A percentile compares a stretch with the other conserved stretches of the same genome.
Conservation (phyloP, 179 eudicot genomes). For the Sideroxylon spinosum region DNA sequence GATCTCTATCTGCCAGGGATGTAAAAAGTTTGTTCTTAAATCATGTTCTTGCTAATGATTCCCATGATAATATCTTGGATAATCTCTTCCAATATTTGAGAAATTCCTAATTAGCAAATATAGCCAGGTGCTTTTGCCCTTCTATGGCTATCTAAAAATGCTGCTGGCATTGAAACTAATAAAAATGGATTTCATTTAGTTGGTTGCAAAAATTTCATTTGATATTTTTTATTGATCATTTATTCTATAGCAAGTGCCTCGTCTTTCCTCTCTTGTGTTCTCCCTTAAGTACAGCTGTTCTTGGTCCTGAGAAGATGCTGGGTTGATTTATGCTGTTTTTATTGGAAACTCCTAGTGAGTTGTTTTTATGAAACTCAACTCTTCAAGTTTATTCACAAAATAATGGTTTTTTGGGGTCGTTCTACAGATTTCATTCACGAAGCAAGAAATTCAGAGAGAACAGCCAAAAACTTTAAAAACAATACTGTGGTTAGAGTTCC, state of each 20-base stretch:
- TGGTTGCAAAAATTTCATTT: not conserved
- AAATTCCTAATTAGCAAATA: not conserved
- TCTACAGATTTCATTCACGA: constrained; percentile 70
- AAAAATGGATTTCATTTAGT: constrained; percentile 8
- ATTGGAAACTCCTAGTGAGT: not conserved
- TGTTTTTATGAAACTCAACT: not conserved
- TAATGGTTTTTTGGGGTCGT: constrained; percentile 13
- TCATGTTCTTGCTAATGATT: not conserved
- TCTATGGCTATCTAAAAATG: not conserved
- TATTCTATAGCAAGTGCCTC: not conserved
- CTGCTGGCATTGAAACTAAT: constrained; percentile 1
- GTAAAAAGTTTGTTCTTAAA: not conserved
- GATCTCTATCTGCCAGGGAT: not conserved
- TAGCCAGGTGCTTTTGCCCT: not conserved
- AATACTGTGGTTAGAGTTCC: constrained; percentile 61
- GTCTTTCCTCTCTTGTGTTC: not conserved
- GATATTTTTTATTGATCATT: not conserved
- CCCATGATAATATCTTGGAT: not conserved
- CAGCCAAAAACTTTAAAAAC: constrained; percentile 60
- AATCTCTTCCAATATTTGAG: not conserved
- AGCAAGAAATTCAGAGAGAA: constrained; percentile 81
- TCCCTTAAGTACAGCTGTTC: not conserved
- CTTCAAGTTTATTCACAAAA: not conserved
- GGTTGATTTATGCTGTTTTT: not conserved
- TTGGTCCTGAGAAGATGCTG: not conserved